Evolutionary conservation across 176 grass and related monocot species (phyloP).

Genomic region (Tillandsia fasciculata): DNA sequence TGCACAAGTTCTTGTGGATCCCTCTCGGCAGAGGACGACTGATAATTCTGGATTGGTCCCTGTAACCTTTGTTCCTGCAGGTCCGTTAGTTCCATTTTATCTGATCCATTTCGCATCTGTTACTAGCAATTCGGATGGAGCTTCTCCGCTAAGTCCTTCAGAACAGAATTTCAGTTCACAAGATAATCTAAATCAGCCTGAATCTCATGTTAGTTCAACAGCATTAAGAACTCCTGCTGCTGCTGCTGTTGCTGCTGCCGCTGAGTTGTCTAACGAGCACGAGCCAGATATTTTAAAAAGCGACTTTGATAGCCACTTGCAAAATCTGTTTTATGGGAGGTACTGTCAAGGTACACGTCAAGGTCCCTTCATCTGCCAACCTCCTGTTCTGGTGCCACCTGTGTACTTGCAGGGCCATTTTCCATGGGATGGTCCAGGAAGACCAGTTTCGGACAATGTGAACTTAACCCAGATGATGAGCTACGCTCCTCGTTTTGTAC

Average conservation of each 20-base stretch:
- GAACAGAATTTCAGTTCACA: conserved; percentile 35
- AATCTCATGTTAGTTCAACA: conserved; percentile 29
- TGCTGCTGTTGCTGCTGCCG: conserved; percentile 20
- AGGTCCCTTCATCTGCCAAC: conserved; percentile 23
- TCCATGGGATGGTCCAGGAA: conserved; percentile 65
- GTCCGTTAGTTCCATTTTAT: conserved; percentile 54
- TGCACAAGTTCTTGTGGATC: conserved; percentile 44
- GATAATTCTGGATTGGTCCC: conserved; percentile 41
- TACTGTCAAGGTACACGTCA: conserved; percentile 45
- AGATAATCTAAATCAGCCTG: conserved; percentile 36
- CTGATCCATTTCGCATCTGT: conserved; percentile 29
- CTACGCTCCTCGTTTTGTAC: conserved; percentile 39
- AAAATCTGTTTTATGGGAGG: conserved; percentile 65
- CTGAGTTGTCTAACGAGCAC: conserved; percentile 43
- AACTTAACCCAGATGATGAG: conserved; percentile 51
- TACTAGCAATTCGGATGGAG: conserved; percentile 32
- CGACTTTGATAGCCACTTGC: conserved; percentile 51
- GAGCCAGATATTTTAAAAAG: conserved; percentile 77
- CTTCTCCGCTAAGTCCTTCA: conserved; percentile 26
- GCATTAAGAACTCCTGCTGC: conserved; percentile 32
- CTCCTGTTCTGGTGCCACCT: conserved; percentile 35
- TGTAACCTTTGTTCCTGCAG: conserved; percentile 54
- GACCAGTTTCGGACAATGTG: conserved; percentile 47
- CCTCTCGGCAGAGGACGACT: conserved; percentile 49
- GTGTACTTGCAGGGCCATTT: conserved; percentile 45